Percentiles rank a stretch among this genome's conserved stretches.
Conservation (phyloP, 208 protist genomes). For the Entamoeba moshkovskii region DNA sequence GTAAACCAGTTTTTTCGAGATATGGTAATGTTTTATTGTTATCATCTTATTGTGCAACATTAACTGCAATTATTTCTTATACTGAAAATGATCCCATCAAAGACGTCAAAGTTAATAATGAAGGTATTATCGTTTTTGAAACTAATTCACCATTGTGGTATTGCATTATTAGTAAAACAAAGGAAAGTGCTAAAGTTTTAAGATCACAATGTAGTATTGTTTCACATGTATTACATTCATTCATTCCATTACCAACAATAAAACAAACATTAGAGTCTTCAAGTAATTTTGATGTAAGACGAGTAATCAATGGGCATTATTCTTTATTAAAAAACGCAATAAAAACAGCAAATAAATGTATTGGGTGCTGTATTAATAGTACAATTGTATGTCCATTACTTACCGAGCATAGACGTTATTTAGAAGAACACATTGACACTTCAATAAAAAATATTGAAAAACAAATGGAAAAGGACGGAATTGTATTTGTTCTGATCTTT, state of each 20-base stretch:
- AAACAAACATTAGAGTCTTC: neutral
- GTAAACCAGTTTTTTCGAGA: neutral
- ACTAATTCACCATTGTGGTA: neutral
- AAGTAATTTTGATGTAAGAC: neutral
- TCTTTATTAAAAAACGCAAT: neutral
- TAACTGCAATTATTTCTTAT: neutral
- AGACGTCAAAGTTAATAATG: neutral
- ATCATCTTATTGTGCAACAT: neutral
- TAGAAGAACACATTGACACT: neutral
- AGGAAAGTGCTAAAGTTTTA: neutral
- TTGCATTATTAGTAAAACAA: neutral
- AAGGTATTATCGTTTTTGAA: neutral
- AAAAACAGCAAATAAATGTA: neutral
- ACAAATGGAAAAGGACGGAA: neutral
- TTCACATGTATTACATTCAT: neutral
- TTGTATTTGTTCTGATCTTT: neutral
- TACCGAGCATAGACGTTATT: neutral
- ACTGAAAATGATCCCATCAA: neutral
- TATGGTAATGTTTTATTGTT: neutral
- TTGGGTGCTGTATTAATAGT: neutral
- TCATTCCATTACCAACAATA: neutral
- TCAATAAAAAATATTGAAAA: neutral
- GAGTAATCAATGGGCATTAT: neutral
- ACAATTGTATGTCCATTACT: neutral
- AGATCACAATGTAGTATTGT: neutral